Percentiles rank a stretch among this genome's conserved stretches.
Conservation (phyloP, 2,329 filamentous ascomycete species). For the Fusarium coffeatum region DNA sequence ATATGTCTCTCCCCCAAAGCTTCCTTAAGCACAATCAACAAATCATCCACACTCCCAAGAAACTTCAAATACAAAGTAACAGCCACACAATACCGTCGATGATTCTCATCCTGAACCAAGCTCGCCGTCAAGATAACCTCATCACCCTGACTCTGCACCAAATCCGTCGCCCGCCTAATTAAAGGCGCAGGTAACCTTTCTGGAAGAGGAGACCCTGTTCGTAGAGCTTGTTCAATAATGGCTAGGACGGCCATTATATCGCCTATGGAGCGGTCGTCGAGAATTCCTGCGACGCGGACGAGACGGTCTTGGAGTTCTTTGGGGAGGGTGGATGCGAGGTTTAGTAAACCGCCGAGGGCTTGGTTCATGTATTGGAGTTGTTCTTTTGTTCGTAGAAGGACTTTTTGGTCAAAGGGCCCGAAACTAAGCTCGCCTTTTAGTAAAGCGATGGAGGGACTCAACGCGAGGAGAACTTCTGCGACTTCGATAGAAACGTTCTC, state of each 20-base stretch:
- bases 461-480: slow-evolving; percentile 43
- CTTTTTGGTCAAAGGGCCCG: slow-evolving; percentile 48
- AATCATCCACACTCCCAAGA: slow-evolving; percentile 56
- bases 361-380: slow-evolving; percentile 52
- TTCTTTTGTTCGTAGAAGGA: slow-evolving; percentile 47
- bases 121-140: slow-evolving; percentile 49
- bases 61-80: slow-evolving; percentile 59
- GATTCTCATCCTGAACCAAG: slow-evolving; percentile 55
- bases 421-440: slow-evolving; percentile 49
- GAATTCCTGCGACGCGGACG: slow-evolving; percentile 52
- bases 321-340: slow-evolving; percentile 53
- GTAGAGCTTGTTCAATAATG: slow-evolving; percentile 59
- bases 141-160: slow-evolving; percentile 35
- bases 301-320: slow-evolving; percentile 55
- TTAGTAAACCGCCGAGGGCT: slow-evolving; percentile 48
- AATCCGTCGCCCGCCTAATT: slow-evolving; percentile 51
- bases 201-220: slow-evolving; percentile 60
- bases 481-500: slow-evolving; percentile 49
- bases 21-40: slow-evolving; percentile 58
- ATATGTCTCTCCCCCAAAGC: slow-evolving; percentile 57
- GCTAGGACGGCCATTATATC: slow-evolving; percentile 63
- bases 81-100: slow-evolving; percentile 60
- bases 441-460: slow-evolving; percentile 45
- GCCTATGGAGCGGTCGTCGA: slow-evolving; percentile 58
- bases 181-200: slow-evolving; percentile 61